Base-by-base conservation (phyloP, 352 stramenopile genomes). In the Phytophthora cactorum region DNA sequence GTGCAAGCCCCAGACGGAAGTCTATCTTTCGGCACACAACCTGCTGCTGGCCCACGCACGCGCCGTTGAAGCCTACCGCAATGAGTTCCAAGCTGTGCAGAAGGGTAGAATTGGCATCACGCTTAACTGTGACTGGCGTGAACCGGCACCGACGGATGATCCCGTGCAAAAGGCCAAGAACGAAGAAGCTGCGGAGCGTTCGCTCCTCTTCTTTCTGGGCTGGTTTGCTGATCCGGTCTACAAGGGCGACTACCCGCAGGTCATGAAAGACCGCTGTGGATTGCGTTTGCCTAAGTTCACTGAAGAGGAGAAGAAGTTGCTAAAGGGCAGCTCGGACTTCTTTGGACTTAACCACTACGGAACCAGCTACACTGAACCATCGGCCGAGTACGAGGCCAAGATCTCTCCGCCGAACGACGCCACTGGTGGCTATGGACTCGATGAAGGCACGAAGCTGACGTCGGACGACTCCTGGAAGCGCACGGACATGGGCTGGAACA, bases 271-370 rank as follows among this genome's bases (percentile, higher is more conserved):
- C 38, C 81, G 85, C 61, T 79, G 90, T 25, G 90, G 91, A 29
- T 63, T 81, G n/a, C 82, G 93, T 10, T 72, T 99, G 29, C 95
- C 95, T 5, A 59, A 63, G 32, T 98, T 98, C 67, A 97, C 95
- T 8, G 69, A 84, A 39, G 75, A 95, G 15, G 85, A 98, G 63
- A 83, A 88, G 54, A 78, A 80, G 27, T 51, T 92, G 25, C 56
- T 99, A 14, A 84, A 88, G 46, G 86, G 83, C 8, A 97, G 86
- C 53, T 83, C 67, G 32, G 96, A 99, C 66, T 98, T 98, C 72
- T 92, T 99, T 38, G 96, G 93, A 2, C 72, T 99, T 1, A 99
- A 99, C 77, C 92, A 98, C 73, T 99, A 99, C 77, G 87, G 83
- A 32, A 88, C 85, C 15, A 72, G 62, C 57, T 88, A 86, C 54